Evolutionary conservation across 768 basidiomycete genomes (phyloP), one percentile per base, ranked within the genome.

Genomic region (Trametes villosa): DNA sequence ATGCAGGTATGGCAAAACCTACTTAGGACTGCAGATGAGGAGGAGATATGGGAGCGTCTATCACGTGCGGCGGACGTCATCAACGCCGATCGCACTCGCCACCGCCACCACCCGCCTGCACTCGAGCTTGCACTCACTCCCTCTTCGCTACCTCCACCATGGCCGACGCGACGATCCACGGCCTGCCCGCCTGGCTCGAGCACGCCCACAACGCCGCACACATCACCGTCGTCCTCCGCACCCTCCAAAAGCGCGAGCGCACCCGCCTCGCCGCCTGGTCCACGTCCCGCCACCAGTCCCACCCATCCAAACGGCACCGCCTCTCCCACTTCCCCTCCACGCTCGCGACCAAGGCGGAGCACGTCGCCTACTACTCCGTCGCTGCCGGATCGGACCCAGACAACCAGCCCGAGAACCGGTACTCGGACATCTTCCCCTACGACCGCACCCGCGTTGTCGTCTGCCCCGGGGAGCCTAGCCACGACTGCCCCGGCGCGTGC

Each of bases 381-480:
- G 70, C 78, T 6, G 70, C 78, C n/a, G 88, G 83, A 20, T 72
- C 69, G 49, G 70, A 78, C 49, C 77, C 77, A 29, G 71, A 69
- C 27, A 83, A 89, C 67, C 48, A 67, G 22, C 65, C 65, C 46
- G 73, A 72, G 31, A 93, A 94, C 76, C 88, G 93, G 13, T 95
- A 95, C 66, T 50, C 69, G 29, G 84, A 92, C 66, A 81, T 95
- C 53, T 74, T 83, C 47, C 90, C 94, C 0, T 96, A 94, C 70
- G 91, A 96, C 74, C 83, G 90, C 49, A 94, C 90, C 0, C 83
- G 91, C 17, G 86, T 93, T 30, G 69, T 83, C n/a, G 78, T 86
- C 17, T 76, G 76, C 13, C 46, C 57, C 1, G 54, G 61, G 9
- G 57, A 54, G 31, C 46, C 52, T 1, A 45, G 30, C 17, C 57